Percentiles rank a stretch among this genome's conserved stretches.
Conservation (phyloP, 2,329 filamentous ascomycete genomes). For the Beauveria caledonica region DNA sequence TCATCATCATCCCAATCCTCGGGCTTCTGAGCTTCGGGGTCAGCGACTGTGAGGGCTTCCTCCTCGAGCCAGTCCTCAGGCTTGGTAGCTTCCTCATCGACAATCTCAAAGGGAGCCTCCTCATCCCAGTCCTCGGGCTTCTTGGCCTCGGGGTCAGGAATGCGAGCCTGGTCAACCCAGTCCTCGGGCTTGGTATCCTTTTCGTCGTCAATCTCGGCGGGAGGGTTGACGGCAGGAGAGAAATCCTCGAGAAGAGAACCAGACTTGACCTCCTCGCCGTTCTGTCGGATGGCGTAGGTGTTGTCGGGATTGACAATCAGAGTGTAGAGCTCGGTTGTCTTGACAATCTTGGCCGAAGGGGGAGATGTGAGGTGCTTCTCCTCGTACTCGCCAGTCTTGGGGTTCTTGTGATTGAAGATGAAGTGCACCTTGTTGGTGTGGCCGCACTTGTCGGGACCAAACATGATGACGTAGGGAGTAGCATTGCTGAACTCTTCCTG, state of each 20-base stretch:
- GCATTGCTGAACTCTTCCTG: conserved; percentile 96
- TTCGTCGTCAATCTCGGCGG: conserved; percentile 87
- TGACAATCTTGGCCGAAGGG: conserved; percentile 79
- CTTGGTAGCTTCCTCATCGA: conserved; percentile 84
- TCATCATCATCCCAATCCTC: conserved; percentile 99
- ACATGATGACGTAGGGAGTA: conserved; percentile 99
- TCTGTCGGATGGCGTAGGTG: conserved; percentile 85
- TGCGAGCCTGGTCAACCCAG: conserved; percentile 92
- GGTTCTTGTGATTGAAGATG: conserved; percentile 99
- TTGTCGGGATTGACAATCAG: conserved; percentile 95
- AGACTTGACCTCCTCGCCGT: conserved; percentile 80
- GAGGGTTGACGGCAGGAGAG: conserved; percentile 83
- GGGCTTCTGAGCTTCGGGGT: conserved; percentile 94
- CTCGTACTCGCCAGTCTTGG: conserved; percentile 98
- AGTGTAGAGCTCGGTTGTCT: conserved; percentile 92
- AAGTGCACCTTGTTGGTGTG: conserved; percentile 97
- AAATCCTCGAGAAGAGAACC: conserved; percentile 94
- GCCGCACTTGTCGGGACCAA: conserved; percentile 98
- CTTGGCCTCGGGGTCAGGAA: conserved; percentile 81
- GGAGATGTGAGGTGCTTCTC: conserved; percentile 93
- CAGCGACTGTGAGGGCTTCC: conserved; percentile 73
- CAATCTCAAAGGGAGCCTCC: conserved; percentile 92
- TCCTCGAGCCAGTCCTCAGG: conserved; percentile 95
- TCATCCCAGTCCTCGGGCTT: conserved; percentile 99
- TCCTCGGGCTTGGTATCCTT: conserved; percentile 90